Evolutionary conservation across 2,329 filamentous ascomycete species (phyloP).

Genomic region (Colletotrichum melonis): DNA sequence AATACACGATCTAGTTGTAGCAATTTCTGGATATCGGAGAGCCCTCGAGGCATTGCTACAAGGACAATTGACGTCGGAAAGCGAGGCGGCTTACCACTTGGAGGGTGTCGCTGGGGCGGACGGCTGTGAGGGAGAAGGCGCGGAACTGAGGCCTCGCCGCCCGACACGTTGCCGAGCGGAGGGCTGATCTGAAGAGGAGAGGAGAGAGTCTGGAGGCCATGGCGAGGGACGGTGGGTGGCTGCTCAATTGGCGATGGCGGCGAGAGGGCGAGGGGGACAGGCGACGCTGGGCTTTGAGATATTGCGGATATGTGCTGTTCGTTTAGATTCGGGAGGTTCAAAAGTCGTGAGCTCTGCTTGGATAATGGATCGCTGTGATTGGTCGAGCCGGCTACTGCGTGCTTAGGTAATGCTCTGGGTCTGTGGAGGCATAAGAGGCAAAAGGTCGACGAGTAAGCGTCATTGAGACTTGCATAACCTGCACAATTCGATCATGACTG

Average conservation of each 20-base stretch:
- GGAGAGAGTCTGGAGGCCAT: conserved; percentile 91
- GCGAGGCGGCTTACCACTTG: conserved; percentile 66
- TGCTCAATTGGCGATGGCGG: conserved; percentile 41
- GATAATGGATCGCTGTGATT: conserved; percentile 36
- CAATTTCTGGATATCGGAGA: no score
- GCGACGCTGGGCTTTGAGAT: conserved; percentile 7
- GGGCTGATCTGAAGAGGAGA: conserved; percentile 75
- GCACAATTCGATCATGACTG: neutral
- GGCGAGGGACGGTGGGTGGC: conserved; percentile 41
- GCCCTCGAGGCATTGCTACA: neutral
- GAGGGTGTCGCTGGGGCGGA: conserved; percentile 78
- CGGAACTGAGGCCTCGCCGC: conserved; percentile 75
- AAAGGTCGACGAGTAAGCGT: conserved; percentile 25
- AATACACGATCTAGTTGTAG: no score
- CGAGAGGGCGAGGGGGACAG: conserved; percentile 12
- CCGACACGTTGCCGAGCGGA: conserved; percentile 70
- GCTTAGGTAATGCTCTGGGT: neutral
- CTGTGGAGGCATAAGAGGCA: conserved; percentile 35
- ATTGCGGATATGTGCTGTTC: conserved; percentile 15
- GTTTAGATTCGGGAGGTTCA: conserved; percentile 37
- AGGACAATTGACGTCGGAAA: conserved; percentile 10
- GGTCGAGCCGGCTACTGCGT: conserved; percentile 7
- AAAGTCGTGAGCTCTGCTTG: conserved; percentile 39
- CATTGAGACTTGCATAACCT: conserved; percentile 24
- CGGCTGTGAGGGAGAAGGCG: conserved; percentile 75